Evolutionary conservation across 352 stramenopile species (phyloP), one percentile per base, ranked within the genome.

Genomic region (Phytophthora fragariae): DNA sequence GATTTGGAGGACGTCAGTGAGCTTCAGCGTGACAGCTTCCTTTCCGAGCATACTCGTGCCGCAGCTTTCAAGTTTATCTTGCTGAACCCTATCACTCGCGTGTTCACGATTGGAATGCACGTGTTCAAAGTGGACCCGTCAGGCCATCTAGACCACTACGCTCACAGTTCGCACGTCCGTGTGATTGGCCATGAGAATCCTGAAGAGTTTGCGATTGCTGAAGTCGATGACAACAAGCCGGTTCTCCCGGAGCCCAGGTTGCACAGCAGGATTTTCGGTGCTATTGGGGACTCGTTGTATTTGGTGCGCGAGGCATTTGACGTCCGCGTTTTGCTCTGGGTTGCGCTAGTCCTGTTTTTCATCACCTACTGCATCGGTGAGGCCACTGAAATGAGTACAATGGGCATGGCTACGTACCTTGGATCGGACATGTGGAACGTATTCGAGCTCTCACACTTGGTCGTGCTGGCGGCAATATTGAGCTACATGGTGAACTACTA

Each of bases 371-470:
- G 81, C 31, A 92, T 94, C 44, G 88, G 90, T 24, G 90, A 97
- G 65, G 78, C 74, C 7, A 91, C 73, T 5, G 86, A 94, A 58
- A 95, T 97, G 83, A 80, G 61, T 31, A 94, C 86, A 4, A 95
- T 95, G 89, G 90, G 90, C 0, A 58, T 79, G 11, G 70, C 70
- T 11, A 90, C 89, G 57, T 97, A 97, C 60, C 70, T 97, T 54
- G 81, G 83, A 31, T 90, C 89, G 15, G 88, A 97, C 70, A 92
- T 95, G 84, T 97, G 90, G 90, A 97, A 97, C 77, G 46, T 97
- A 6, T 97, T 97, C 68, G 90, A 97, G 62, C 76, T 97, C 14
- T 87, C 80, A 35, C 90, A 97, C 62, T 68, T 97, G 39, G 68
- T 86, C 15, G 75, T 94, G 9, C 61, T 97, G 33, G 79, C 80